phyloP scores from a whole-genome alignment of 2,329 filamentous ascomycete genomes.

The Pseudogymnoascus sp. region DNA sequence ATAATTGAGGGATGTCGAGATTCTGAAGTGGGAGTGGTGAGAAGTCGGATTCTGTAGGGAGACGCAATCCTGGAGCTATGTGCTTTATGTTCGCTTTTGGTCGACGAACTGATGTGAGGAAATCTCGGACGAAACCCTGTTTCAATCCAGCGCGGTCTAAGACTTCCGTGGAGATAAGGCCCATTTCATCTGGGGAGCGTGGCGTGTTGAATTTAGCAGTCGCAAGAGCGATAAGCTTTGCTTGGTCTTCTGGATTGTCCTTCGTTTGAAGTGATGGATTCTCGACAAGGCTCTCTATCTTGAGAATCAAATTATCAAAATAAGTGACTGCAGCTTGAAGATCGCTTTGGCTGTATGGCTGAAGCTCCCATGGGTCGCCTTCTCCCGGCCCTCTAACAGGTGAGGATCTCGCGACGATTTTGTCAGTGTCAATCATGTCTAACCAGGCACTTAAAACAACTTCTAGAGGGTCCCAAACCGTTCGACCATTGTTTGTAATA shows the following conservation, averaged over 20 bases:
- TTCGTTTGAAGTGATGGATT: not conserved
- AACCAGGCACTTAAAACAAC: slow-evolving; percentile 16
- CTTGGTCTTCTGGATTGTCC: slow-evolving; percentile 12
- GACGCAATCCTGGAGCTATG: slow-evolving; percentile 11
- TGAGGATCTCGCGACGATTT: slow-evolving; percentile 12
- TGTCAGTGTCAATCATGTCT: slow-evolving; percentile 13
- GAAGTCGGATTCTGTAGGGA: slow-evolving; percentile 8
- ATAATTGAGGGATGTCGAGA: not conserved
- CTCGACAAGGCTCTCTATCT: slow-evolving; percentile 11
- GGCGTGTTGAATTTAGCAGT: slow-evolving; percentile 8
- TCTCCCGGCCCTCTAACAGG: not conserved
- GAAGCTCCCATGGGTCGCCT: slow-evolving; percentile 13
- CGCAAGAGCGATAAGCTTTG: slow-evolving; percentile 8
- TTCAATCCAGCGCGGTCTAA: slow-evolving; percentile 9
- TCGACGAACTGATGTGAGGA: slow-evolving; percentile 11
- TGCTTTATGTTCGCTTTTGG: slow-evolving; percentile 10
- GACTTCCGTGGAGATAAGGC: slow-evolving; percentile 10
- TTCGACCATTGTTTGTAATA: slow-evolving; percentile 14
- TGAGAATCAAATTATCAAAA: slow-evolving; percentile 11
- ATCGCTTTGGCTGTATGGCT: slow-evolving; percentile 13
- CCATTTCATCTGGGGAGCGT: not conserved
- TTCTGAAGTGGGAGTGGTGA: slow-evolving; percentile 1
- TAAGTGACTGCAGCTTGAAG: slow-evolving; percentile 1
- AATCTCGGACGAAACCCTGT: slow-evolving; percentile 10
- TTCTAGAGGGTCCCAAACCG: slow-evolving; percentile 19